Evolutionary conservation across 2,329 filamentous ascomycete genomes (phyloP), one percentile per base, ranked within the genome.

Genomic region (Epichloe brachyelytri): DNA sequence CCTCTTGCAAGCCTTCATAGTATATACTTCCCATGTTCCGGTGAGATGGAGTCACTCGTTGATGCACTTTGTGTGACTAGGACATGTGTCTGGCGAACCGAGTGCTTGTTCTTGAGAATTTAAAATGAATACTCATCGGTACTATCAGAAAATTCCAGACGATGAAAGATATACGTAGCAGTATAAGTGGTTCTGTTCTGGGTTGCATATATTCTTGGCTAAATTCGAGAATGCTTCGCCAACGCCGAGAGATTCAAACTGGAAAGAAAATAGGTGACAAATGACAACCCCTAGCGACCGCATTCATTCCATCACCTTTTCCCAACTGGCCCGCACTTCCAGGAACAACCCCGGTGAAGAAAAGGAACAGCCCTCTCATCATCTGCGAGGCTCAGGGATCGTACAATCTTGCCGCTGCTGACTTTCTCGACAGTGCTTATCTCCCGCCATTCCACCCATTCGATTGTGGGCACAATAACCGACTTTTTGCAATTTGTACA

Each of bases 381-480:
- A 26, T 62, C 53, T 1, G 59, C 59, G 51, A 53, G 58, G 41
- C 63, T 68, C 39, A 67, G 54, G 6, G 62, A 59, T 22, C 51
- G 55, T 50, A 59, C 51, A 3, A 49, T 55, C 20, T 51, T 20
- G 22, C 26, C n/a, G 14, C 30, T 49, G n/a, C 43, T 20, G 14
- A 47, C 33, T 10, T 50, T 47, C 20, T 58, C 56, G 38, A 55
- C 55, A 12, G 56, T 60, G 22, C 56, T 53, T 22, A 70, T 50
- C 52, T 75, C 70, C 62, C 76, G 79, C 76, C 80, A 84, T 59
- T 84, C 81, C 7, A 84, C 64, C 80, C 81, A 84, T 58, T 80
- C 72, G 0, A 75, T 68, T 3, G 72, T 63, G 3, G 80, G 75
- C 20, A 76, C 66, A 6, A 80, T 65, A 4, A 77, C 71, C 8